Evolutionary conservation across 345 rosid genomes (phyloP).

Genomic region (Dipteronia sinensis): DNA sequence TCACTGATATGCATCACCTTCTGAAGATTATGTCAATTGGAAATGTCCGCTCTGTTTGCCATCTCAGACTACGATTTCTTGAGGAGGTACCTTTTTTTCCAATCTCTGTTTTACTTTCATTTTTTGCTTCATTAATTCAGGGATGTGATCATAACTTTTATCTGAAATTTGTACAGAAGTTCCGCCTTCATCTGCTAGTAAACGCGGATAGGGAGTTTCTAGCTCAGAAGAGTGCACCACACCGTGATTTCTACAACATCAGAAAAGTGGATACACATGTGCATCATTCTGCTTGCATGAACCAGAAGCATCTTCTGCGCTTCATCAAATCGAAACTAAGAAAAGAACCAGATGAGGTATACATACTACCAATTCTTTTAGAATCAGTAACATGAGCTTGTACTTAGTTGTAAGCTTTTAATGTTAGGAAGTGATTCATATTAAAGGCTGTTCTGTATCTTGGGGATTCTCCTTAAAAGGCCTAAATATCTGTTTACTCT

Average conservation of each 20-base stretch:
- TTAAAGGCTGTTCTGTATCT: background rate
- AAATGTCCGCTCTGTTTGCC: conserved; percentile 53
- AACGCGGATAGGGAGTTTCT: conserved; percentile 56
- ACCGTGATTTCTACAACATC: conserved; percentile 61
- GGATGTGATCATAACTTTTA: conserved; percentile 24
- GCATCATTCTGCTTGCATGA: conserved; percentile 65
- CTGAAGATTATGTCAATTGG: conserved; percentile 46
- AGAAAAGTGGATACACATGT: conserved; percentile 63
- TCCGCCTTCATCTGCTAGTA: conserved; percentile 54
- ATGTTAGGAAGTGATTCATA: background rate
- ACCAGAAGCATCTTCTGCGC: conserved; percentile 56
- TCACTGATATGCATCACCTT: conserved; percentile 56
- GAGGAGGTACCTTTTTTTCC: conserved; percentile 41
- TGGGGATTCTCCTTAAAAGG: background rate
- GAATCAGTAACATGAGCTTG: background rate
- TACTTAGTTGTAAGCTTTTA: background rate
- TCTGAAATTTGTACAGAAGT: conserved; percentile 39
- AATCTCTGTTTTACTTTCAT: conserved; percentile 7
- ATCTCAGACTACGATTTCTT: conserved; percentile 52
- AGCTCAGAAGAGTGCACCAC: conserved; percentile 59
- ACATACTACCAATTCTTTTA: conserved; percentile 3
- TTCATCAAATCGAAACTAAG: conserved; percentile 54
- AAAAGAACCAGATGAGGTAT: conserved; percentile 59
- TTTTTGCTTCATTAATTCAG: background rate
- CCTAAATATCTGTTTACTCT: background rate